Evolutionary conservation across 352 stramenopile species (phyloP).

Genomic region (Phytophthora tentaculata): DNA sequence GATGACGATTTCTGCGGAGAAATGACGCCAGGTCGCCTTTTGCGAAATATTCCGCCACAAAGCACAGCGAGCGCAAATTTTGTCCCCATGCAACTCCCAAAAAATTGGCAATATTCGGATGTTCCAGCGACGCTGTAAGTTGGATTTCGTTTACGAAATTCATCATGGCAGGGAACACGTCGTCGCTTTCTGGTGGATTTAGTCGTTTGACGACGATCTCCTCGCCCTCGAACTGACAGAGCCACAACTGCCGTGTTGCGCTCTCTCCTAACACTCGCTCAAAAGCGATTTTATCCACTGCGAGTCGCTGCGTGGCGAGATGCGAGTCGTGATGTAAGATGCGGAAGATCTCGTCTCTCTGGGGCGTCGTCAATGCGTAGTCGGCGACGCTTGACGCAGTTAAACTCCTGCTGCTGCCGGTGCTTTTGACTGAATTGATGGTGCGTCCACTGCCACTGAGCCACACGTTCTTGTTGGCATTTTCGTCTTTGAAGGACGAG

Average conservation of each 20-base stretch:
- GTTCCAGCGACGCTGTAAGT: conserved; percentile 56
- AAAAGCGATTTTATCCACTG: conserved; percentile 52
- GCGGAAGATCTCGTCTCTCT: conserved; percentile 36
- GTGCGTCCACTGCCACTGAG: conserved; percentile 37
- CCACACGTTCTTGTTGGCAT: conserved; percentile 27
- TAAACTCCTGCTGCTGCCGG: conserved; percentile 14
- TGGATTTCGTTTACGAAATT: conserved; percentile 73
- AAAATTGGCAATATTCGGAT: conserved; percentile 65
- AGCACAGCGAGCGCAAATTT: conserved; percentile 25
- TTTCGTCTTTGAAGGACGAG: conserved; percentile 29
- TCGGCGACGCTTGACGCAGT: conserved; percentile 15
- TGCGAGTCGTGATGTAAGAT: conserved; percentile 34
- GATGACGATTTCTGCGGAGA: conserved; percentile 20
- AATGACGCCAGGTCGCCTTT: conserved; percentile 32
- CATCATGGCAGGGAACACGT: conserved; percentile 29
- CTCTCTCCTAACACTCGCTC: conserved; percentile 28
- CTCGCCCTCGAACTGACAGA: conserved; percentile 49
- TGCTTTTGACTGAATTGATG: conserved; percentile 23
- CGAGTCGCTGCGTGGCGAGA: conserved; percentile 35
- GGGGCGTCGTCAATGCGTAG: conserved; percentile 25
- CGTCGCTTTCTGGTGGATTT: conserved; percentile 9
- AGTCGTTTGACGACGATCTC: conserved; percentile 50
- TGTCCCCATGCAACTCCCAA: conserved; percentile 63
- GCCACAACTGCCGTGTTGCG: conserved; percentile 28
- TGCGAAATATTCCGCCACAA: conserved; percentile 27